These are phyloP conservation scores for Clausena lansium DNA, from an alignment of 345 rosid genomes.

Conservation along the genomic window DNA sequence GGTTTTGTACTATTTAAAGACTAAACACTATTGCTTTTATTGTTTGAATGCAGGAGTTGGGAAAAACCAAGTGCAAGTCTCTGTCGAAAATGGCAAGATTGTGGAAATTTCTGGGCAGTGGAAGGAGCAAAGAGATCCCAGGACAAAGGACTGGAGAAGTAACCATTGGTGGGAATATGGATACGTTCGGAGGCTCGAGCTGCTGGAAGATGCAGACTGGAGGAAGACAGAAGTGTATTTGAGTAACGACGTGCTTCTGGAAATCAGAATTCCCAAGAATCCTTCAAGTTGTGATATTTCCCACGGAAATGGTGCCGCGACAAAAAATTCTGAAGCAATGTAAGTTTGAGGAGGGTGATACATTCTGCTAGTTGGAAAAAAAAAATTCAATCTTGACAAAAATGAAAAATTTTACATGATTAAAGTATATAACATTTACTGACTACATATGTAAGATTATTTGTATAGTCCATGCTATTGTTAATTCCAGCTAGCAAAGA, in stretches of 20 bases:
- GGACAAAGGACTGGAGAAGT: constrained; percentile 69
- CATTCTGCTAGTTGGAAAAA: not conserved
- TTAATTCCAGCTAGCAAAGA: not conserved
- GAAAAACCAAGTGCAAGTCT: constrained; percentile 38
- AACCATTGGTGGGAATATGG: constrained; percentile 88
- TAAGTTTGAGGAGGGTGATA: not conserved
- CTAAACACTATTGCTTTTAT: constrained; percentile 13
- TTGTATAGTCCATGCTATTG: not conserved
- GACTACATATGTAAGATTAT: not conserved
- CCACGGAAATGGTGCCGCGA: constrained; percentile 12
- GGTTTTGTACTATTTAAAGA: not conserved
- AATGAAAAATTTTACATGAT: not conserved
- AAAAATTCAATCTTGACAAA: not conserved
- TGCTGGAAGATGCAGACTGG: constrained; percentile 75
- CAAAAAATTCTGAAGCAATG: constrained; percentile 9
- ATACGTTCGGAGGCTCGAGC: constrained; percentile 77
- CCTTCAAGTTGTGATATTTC: not conserved
- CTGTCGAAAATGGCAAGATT: constrained; percentile 60
- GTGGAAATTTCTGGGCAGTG: constrained; percentile 78
- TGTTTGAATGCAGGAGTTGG: constrained; percentile 42
- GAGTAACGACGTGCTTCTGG: constrained; percentile 42
- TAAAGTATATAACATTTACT: not conserved
- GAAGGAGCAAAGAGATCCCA: constrained; percentile 44
- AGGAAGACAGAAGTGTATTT: constrained; percentile 46
- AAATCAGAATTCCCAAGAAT: constrained; percentile 61